Evolutionary conservation across 441 rosid species (phyloP), one percentile per base, ranked within the genome.

Genomic region (Corymbia citriodora): DNA sequence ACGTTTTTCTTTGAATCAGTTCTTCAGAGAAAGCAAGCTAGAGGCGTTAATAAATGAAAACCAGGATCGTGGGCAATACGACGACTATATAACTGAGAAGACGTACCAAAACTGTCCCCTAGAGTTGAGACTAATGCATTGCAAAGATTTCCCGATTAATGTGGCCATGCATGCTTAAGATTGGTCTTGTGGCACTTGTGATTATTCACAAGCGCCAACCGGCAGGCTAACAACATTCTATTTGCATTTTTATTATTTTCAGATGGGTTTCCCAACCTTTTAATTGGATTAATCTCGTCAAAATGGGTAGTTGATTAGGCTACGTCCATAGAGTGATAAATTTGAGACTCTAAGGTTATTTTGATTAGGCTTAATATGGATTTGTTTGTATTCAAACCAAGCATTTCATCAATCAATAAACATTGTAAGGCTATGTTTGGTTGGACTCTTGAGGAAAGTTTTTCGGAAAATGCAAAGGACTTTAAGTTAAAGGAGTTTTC

Each of bases 101-200:
- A 29, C 52, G 50, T 90, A 91, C 53, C 57, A 68, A 9, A 53
- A 83, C 86, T 93, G 92, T 55, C 72, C 81, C 21, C 31, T 45
- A 17, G 92, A 94, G 93, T 94, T 88, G 90, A 90, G 90, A 15
- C 45, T 31, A 40, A 4, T 6, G 6, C 45, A 40, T 40, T 40
- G 45, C 45, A 40, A 40, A 40, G 45, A 40, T 40, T 40, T 40
- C 45, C 6, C 5, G 45, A 40, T 40, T 40, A 40, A 40, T 40
- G 45, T 40, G 45, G 45, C 45, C 45, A 40, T 40, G 45, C 45
- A 40, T 40, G 6, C 45, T 40, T 40, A 40, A 40, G 45, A 40
- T 40, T 40, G 45, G 45, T 61, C 68, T 61, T 27, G 31, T 27
- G 31, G 16, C 16, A 12, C 31, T 61, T 27, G 12, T 61, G 16